Evolutionary conservation across 2,329 filamentous ascomycete species (phyloP).

Genomic region (Sarocladium strictum): DNA sequence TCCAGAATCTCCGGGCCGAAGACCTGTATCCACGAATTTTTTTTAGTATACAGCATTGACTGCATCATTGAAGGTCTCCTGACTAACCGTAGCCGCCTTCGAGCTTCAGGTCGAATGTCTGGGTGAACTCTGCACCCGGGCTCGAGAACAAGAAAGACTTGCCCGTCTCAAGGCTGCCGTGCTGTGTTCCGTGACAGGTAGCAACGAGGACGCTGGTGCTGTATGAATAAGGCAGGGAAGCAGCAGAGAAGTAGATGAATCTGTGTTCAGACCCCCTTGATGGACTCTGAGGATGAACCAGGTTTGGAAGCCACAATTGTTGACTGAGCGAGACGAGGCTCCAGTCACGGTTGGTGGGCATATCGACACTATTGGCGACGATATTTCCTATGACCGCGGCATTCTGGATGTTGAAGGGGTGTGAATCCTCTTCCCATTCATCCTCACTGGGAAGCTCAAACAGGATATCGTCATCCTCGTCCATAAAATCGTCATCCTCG

Average conservation of each 20-base stretch:
- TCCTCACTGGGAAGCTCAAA: neutral
- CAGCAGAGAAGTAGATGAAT: neutral
- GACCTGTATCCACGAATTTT: neutral
- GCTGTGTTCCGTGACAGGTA: neutral
- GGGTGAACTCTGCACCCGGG: neutral
- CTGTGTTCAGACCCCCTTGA: neutral
- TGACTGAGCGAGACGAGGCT: neutral
- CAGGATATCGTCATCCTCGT: neutral
- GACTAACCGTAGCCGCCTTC: neutral
- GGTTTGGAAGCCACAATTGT: neutral
- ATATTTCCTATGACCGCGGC: neutral
- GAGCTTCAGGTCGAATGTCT: neutral
- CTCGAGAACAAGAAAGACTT: neutral
- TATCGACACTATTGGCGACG: neutral
- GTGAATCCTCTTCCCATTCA: neutral
- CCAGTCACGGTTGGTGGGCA: neutral
- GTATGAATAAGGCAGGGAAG: neutral
- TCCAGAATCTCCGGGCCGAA: slow-evolving; percentile 10
- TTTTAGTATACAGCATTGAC: too few relatives aligned
- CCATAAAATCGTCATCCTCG: neutral
- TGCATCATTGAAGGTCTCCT: too few relatives aligned
- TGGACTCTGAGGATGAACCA: neutral
- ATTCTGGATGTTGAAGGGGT: neutral
- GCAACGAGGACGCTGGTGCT: neutral
- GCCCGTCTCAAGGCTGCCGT: neutral